Evolutionary conservation across 208 protist species (phyloP).

Genomic region (Acanthamoeba rhysodes): DNA sequence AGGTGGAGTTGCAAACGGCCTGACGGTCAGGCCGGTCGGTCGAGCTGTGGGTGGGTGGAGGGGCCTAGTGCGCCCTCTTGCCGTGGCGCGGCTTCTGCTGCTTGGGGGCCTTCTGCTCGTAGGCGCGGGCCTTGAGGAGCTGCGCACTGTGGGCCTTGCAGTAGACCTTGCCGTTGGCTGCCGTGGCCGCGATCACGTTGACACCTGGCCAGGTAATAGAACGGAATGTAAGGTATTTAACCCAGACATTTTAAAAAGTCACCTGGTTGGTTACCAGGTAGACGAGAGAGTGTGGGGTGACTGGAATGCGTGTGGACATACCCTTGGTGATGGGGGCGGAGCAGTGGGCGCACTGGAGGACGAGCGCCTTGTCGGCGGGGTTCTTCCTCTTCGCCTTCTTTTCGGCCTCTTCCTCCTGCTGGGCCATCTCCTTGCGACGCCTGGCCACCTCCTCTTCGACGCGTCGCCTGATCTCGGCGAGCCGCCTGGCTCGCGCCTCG

Average conservation of each 20-base stretch:
- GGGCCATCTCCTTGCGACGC: not conserved
- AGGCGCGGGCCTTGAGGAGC: not conserved
- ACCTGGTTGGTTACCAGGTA: not conserved
- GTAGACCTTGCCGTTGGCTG: not conserved
- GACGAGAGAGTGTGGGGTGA: too few species aligned
- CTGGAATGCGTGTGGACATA: not conserved
- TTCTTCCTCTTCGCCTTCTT: not conserved
- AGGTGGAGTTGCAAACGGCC: not conserved
- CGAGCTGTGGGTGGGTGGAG: too few species aligned
- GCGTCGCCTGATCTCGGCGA: not conserved
- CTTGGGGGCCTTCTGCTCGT: not conserved
- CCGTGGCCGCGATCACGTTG: not conserved
- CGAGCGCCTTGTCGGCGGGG: not conserved
- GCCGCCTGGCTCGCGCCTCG: not conserved
- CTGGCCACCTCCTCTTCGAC: constrained; percentile 30
- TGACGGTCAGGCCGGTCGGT: too few species aligned
- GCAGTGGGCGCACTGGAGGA: not conserved
- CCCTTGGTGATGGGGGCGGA: not conserved
- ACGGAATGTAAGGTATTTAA: not conserved
- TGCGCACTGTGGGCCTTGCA: not conserved
- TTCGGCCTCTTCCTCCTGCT: not conserved
- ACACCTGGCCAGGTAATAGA: not conserved
- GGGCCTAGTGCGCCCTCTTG: not conserved
- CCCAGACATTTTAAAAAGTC: not conserved
- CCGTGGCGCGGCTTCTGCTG: not conserved